phyloP scores from a whole-genome alignment of 139 green algal species.

The Coelastrella sp. region DNA sequence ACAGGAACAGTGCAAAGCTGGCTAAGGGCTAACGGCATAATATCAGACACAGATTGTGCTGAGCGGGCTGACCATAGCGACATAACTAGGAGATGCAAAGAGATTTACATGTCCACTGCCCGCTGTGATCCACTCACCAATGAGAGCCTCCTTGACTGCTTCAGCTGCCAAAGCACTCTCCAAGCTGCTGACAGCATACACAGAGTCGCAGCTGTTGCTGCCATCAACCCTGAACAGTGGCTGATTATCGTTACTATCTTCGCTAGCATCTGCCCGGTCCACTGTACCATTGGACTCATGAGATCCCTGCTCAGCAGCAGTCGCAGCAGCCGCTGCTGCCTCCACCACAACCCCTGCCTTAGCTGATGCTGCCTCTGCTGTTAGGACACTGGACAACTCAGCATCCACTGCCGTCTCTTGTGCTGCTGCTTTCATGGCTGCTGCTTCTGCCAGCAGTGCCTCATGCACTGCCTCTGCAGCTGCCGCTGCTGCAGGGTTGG shows the following conservation, averaged over 20 bases:
- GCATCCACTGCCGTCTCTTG: background rate
- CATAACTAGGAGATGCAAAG: too few species aligned
- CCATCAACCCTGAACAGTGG: background rate
- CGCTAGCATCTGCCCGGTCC: too few species aligned
- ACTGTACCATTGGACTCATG: too few species aligned
- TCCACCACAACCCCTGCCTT: background rate
- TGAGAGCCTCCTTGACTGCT: slow-evolving; percentile 21
- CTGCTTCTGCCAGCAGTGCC: slow-evolving; percentile 1
- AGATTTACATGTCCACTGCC: background rate
- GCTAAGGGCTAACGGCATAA: too few species aligned
- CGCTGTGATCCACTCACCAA: background rate
- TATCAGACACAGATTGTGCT: too few species aligned
- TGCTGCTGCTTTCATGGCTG: background rate
- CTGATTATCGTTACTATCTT: too few species aligned
- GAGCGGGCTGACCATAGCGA: too few species aligned
- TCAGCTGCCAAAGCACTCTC: slow-evolving; percentile 26
- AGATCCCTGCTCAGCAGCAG: background rate
- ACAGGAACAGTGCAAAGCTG: too few species aligned
- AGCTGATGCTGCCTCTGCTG: background rate
- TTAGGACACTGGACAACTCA: background rate
- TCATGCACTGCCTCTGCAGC: background rate
- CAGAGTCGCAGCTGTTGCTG: background rate
- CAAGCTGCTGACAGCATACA: background rate
- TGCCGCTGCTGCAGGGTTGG: background rate
- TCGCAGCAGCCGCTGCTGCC: slow-evolving; percentile 30